Evolutionary conservation across 108 stramenopile species (phyloP).

Genomic region (Halocafeteria seosinensis): DNA sequence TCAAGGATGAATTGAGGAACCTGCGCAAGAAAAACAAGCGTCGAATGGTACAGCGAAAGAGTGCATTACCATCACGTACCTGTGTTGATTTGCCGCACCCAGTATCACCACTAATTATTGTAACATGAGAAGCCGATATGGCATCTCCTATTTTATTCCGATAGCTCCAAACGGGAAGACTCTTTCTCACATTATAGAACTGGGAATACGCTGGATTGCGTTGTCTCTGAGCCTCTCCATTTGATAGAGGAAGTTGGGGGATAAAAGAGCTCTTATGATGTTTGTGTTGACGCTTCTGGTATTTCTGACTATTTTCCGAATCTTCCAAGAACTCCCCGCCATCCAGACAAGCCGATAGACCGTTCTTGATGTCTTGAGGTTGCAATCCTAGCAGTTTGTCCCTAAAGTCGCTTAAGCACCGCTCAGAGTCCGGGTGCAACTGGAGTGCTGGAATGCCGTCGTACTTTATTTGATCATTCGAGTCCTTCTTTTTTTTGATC

Average conservation of each 20-base stretch:
- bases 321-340: not conserved
- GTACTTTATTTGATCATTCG: not conserved
- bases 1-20: slow-evolving; percentile 65
- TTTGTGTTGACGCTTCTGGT: not conserved
- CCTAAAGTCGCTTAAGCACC: not conserved
- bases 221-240: not conserved
- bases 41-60: too few species aligned
- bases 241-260: too few species aligned
- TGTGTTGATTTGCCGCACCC: slow-evolving; percentile 63
- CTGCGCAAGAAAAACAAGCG: too few species aligned
- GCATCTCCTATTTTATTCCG: slow-evolving; percentile 26
- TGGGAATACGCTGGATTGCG: not conserved
- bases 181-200: not conserved
- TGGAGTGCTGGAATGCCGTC: not conserved
- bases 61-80: too few species aligned
- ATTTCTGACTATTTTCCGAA: not conserved
- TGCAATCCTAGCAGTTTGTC: not conserved
- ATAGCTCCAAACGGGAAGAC: slow-evolving; percentile 36
- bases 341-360: not conserved
- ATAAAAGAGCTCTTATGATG: not conserved
- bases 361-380: not conserved
- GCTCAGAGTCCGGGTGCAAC: not conserved
- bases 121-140: slow-evolving; percentile 25
- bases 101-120: slow-evolving; percentile 51
- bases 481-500: slow-evolving; percentile 2